These are phyloP conservation scores for Dactylorhiza incarnata DNA, from an alignment of 106 monocot species.

Conservation along the genomic window DNA sequence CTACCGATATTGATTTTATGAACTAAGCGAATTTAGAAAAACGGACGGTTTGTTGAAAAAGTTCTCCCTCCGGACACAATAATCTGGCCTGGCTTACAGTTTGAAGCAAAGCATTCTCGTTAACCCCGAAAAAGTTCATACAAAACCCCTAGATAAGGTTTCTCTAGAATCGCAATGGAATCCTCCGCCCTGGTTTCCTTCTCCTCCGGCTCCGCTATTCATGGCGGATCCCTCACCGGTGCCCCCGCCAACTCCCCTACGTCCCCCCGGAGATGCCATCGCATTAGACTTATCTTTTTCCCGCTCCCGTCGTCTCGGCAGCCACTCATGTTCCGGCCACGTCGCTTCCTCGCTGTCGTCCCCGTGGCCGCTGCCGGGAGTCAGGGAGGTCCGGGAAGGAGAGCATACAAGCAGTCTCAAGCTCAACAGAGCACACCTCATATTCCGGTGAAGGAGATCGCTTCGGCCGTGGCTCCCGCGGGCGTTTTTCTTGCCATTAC, in stretches of 20 bases:
- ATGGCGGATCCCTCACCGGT: not conserved
- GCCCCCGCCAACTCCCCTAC: not conserved
- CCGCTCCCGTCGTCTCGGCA: not conserved
- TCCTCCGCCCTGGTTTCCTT: conserved; percentile 4
- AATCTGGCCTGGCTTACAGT: no score
- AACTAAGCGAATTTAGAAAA: no score
- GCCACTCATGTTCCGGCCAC: not conserved
- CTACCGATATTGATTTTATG: no score
- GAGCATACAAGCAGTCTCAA: conserved; percentile 38
- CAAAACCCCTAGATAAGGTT: conserved; percentile 3
- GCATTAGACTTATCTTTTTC: not conserved
- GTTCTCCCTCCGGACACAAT: no score
- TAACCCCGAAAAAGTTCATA: not conserved
- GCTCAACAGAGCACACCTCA: conserved; percentile 5
- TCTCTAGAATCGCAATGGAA: conserved; percentile 8
- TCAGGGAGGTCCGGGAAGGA: conserved; percentile 18
- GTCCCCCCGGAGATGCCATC: not conserved
- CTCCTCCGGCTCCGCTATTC: not conserved
- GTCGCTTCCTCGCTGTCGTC: conserved; percentile 10
- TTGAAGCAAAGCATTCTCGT: no score
- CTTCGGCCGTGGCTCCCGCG: conserved; percentile 43
- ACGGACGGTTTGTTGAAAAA: no score
- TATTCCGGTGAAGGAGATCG: conserved; percentile 40
- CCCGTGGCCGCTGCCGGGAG: conserved; percentile 26
- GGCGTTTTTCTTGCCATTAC: conserved; percentile 60